A percentile compares a stretch with the other conserved stretches of the same genome.
phyloP scores from a whole-genome alignment of 2,329 filamentous ascomycete species.

The Colletotrichum horii region DNA sequence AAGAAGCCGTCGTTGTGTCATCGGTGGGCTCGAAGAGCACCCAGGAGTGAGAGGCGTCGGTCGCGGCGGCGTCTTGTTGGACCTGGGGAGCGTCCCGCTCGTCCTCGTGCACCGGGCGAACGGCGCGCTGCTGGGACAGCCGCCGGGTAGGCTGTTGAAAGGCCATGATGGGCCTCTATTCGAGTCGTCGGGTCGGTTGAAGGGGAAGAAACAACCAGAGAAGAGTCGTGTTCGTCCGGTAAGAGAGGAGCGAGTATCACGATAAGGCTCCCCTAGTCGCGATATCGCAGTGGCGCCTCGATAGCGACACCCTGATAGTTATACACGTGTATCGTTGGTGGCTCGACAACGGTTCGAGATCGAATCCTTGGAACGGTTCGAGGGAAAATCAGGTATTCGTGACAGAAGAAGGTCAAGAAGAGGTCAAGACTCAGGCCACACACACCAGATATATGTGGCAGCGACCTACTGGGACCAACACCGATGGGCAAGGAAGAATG shows the following conservation, averaged over 20 bases:
- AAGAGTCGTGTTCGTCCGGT: conserved; percentile 6
- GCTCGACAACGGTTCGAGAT: neutral
- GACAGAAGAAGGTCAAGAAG: neutral
- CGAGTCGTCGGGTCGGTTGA: neutral
- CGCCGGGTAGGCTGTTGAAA: conserved; percentile 66
- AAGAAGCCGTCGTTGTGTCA: conserved; percentile 64
- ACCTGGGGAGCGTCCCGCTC: conserved; percentile 37
- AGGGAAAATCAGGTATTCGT: neutral
- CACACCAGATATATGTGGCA: conserved; percentile 20
- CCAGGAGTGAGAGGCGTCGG: conserved; percentile 84
- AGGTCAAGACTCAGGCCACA: neutral
- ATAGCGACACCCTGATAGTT: conserved; percentile 1
- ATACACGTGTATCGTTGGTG: neutral
- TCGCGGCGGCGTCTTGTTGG: conserved; percentile 13
- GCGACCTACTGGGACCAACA: conserved; percentile 18
- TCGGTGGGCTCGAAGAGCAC: conserved; percentile 85
- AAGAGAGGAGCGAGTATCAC: neutral
- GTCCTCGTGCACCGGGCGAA: conserved; percentile 45
- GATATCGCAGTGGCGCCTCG: conserved; percentile 13
- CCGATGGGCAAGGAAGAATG: conserved; percentile 15
- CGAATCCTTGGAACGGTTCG: neutral
- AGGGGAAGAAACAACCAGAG: neutral
- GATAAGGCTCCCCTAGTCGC: conserved; percentile 14
- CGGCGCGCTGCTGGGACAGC: conserved; percentile 50
- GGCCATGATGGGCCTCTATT: conserved; percentile 46